Base-by-base conservation (phyloP, 345 rosid species). In the Moricandia moricandioides region DNA sequence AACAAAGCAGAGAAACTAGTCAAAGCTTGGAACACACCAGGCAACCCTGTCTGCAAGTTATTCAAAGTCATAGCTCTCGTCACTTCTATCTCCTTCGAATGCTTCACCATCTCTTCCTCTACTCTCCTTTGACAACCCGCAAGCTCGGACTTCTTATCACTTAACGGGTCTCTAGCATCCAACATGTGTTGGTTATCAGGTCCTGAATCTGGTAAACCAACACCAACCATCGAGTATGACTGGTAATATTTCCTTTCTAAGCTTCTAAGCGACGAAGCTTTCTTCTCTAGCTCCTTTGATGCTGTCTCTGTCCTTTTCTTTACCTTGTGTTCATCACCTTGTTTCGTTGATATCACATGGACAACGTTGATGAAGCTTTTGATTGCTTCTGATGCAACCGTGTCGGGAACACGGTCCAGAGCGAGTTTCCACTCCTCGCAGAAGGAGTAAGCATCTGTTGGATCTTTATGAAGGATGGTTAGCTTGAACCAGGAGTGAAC, bases 341-440 rank as follows among this genome's bases (percentile, higher is more conserved):
- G 97, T 79, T 94, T 86, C 3, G 29, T 75, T 0, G 90, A 81
- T 82, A 94, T 94, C 77, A 75, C 99, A n/a, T 84, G 93, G 14
- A 94, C 90, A 30, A 94, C 87, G 1, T 87, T 85, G 79, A 90
- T 83, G 40, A 94, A 91, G 85, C 99, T 94, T 80, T 90, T 94
- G 82, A 94, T 94, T 73, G 99, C 99, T 81, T 88, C 99, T 0
- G 99, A 94, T 75, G 96, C 97, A 0, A 94, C 99, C 1, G 92
- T 89, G 76, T 94, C 99, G 0, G 97, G 99, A 45, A 92, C 93
- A 8, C 91, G 96, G 33, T 90, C 99, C 12, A 94, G 90, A 51
- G 97, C 88, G 10, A 77, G 88, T 85, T 92, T 94, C 97, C 99
- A 94, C 79, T 92, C 99, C 2, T 94, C 97, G 21, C 84, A 90